Evolutionary conservation across 2,329 filamentous ascomycete species (phyloP).

Genomic region (Chaetomium olivaceum): DNA sequence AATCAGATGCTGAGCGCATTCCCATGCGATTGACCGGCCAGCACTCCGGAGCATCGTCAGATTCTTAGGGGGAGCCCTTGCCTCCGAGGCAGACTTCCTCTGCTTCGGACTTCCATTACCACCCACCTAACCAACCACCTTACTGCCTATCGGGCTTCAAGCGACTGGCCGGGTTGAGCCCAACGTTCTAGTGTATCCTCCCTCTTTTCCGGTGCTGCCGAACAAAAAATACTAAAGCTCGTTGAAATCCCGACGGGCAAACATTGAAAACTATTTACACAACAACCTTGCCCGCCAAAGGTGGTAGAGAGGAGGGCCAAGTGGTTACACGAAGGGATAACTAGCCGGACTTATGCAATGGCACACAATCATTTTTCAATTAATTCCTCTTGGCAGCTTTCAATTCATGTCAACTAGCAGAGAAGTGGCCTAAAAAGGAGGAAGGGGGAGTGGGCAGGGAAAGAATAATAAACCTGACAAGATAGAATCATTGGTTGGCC

Average conservation of each 20-base stretch:
- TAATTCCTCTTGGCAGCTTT: not conserved
- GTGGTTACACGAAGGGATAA: not conserved
- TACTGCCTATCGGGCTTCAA: not conserved
- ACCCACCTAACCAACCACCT: too few species aligned
- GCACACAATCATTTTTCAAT: not conserved
- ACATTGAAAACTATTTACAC: too few species aligned
- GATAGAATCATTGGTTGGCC: not conserved
- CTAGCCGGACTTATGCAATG: not conserved
- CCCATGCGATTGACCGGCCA: not conserved
- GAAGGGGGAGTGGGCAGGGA: too few species aligned
- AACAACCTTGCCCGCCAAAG: not conserved
- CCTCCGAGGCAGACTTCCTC: not conserved
- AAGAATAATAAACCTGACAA: not conserved
- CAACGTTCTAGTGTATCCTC: not conserved
- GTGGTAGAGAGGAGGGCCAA: not conserved
- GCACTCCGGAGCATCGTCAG: not conserved
- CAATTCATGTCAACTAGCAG: not conserved
- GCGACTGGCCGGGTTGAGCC: not conserved
- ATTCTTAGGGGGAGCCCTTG: not conserved
- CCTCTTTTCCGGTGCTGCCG: not conserved
- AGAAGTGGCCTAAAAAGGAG: not conserved
- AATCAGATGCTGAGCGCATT: slow-evolving; percentile 29
- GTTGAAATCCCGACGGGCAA: not conserved
- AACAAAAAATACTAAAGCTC: not conserved
- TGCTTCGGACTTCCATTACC: too few species aligned